Conservation (phyloP, 768 basidiomycete species). For the Tephrocybe rancida region DNA sequence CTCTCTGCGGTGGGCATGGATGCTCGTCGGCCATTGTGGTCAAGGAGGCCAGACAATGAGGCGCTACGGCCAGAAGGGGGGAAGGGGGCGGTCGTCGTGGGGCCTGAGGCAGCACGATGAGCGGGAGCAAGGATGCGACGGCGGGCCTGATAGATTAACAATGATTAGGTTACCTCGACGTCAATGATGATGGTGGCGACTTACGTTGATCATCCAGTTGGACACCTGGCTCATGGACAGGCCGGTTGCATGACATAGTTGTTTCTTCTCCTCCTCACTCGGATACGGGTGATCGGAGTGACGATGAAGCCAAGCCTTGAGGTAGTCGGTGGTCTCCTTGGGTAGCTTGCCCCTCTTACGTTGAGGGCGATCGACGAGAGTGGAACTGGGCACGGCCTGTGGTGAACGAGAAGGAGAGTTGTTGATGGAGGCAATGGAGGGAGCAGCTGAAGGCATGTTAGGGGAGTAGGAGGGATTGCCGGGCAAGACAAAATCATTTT, state of each 20-base stretch:
- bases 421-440: constrained; percentile 42
- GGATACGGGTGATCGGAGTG: constrained; percentile 91
- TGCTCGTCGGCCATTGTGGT: constrained; percentile 55
- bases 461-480: constrained; percentile 43
- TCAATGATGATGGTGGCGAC: constrained; percentile 20
- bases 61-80: constrained; percentile 49
- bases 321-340: constrained; percentile 87
- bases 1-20: constrained; percentile 69
- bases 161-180: constrained; percentile 13
- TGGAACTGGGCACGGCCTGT: constrained; percentile 50
- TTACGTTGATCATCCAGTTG: constrained; percentile 91
- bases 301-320: constrained; percentile 87
- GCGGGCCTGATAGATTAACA: constrained; percentile 61
- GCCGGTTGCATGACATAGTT: constrained; percentile 82
- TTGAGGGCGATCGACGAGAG: constrained; percentile 74
- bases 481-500: constrained; percentile 57
- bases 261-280: constrained; percentile 89
- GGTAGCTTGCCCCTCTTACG: constrained; percentile 88
- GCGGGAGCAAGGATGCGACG: constrained; percentile 84
- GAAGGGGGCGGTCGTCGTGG: constrained; percentile 79
- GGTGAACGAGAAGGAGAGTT: constrained; percentile 58
- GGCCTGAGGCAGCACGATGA: constrained; percentile 72
- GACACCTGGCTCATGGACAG: constrained; percentile 89
- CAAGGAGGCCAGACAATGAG: constrained; percentile 41
- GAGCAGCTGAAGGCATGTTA: constrained; percentile 45